Conservation (phyloP, 805 yeast genomes). For the Cyberlindnera mycetangii region DNA sequence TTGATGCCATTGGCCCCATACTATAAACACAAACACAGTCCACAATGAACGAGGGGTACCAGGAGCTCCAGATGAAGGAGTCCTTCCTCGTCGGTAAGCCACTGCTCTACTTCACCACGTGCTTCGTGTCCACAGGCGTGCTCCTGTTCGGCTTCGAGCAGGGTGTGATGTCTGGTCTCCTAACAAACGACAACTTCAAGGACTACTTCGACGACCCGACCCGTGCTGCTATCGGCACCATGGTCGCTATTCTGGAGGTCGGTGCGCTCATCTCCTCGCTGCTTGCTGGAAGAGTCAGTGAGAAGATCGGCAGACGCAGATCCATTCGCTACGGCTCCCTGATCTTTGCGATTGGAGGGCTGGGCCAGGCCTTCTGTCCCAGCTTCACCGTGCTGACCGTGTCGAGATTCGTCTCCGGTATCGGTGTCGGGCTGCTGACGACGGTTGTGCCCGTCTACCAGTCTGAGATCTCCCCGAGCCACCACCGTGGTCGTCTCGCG, state of each 20-base stretch:
- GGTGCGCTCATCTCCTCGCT: slow-evolving; percentile 84
- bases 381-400: slow-evolving; percentile 56
- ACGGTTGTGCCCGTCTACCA: slow-evolving; percentile 87
- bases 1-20: background rate
- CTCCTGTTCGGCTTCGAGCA: slow-evolving; percentile 80
- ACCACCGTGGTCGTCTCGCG: slow-evolving; percentile 79
- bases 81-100: slow-evolving; percentile 28
- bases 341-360: slow-evolving; percentile 76
- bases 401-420: slow-evolving; percentile 76
- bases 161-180: slow-evolving; percentile 87
- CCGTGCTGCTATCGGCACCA: slow-evolving; percentile 73
- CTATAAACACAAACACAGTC: background rate
- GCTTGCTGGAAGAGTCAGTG: slow-evolving; percentile 75
- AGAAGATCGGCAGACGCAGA: slow-evolving; percentile 71
- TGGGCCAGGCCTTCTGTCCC: slow-evolving; percentile 60
- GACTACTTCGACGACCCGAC: slow-evolving; percentile 70
- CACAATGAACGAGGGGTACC: slow-evolving; percentile 19
- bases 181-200: slow-evolving; percentile 62
- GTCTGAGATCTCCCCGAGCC: slow-evolving; percentile 84
- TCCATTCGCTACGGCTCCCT: slow-evolving; percentile 80
- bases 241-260: slow-evolving; percentile 84
- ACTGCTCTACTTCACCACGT: slow-evolving; percentile 28
- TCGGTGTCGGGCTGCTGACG: slow-evolving; percentile 84
- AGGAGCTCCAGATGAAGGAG: slow-evolving; percentile 25
- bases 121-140: slow-evolving; percentile 29